Conservation (phyloP, 2,329 filamentous ascomycete species). For the Ceratocystis variospora region DNA sequence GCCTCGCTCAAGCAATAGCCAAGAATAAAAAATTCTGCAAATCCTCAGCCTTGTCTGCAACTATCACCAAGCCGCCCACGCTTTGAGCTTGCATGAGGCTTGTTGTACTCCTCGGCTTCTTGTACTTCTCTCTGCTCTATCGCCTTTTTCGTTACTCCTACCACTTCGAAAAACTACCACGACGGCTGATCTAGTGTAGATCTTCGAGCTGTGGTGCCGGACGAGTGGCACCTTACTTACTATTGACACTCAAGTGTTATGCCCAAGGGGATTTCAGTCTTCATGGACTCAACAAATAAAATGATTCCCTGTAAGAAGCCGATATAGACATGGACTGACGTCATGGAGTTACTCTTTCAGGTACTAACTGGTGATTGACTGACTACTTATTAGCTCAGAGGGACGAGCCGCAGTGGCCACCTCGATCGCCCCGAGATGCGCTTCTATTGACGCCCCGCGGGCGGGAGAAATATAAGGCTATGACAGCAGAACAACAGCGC, state of each 20-base stretch:
- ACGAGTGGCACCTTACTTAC: not conserved
- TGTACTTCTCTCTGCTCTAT: not conserved
- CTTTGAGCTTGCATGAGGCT: not conserved
- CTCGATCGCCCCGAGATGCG: conserved; percentile 50
- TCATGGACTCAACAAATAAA: conserved; percentile 17
- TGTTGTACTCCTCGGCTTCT: not conserved
- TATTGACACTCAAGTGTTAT: not conserved
- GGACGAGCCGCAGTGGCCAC: conserved; percentile 48
- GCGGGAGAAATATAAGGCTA: conserved; percentile 49
- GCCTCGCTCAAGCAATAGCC: not conserved
- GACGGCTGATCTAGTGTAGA: not conserved
- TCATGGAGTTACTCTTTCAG: not conserved
- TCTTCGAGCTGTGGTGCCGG: not conserved
- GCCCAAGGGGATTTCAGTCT: conserved; percentile 16
- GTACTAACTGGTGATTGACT: not conserved
- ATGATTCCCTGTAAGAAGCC: conserved; percentile 16
- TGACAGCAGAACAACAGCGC: conserved; percentile 25
- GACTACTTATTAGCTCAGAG: conserved; percentile 22
- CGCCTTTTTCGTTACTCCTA: not conserved
- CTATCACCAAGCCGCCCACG: not conserved
- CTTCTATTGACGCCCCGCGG: conserved; percentile 60
- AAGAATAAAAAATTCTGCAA: not conserved
- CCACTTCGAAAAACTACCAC: not conserved
- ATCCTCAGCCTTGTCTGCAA: not conserved
- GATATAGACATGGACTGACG: conserved; percentile 14